Conservation (phyloP, 345 rosid genomes). For the thale cress (Arabidopsis thaliana) region DNA sequence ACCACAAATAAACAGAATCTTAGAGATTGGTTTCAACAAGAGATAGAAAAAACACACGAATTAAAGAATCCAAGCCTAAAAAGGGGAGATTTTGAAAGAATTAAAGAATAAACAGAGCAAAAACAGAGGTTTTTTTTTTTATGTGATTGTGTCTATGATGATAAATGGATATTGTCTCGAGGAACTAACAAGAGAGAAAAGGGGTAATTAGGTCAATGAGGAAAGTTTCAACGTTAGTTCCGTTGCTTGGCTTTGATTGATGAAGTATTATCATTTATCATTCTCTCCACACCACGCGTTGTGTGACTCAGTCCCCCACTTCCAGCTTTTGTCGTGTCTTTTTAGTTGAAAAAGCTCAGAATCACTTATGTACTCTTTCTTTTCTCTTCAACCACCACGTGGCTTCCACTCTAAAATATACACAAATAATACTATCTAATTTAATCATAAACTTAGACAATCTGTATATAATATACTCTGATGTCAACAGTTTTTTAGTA, state of each 20-base stretch:
- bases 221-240: constrained; percentile 33
- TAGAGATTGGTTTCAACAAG: not conserved
- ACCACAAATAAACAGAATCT: not conserved
- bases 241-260: constrained; percentile 25
- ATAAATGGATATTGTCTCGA: constrained; percentile 20
- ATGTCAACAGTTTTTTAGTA: not conserved
- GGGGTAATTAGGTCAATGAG: constrained; percentile 33
- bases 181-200: not conserved
- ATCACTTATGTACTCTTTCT: constrained; percentile 30
- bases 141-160: constrained; percentile 10
- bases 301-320: constrained; percentile 39
- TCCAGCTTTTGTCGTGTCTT: constrained; percentile 34
- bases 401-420: constrained; percentile 26
- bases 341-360: constrained; percentile 18
- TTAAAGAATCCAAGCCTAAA: not conserved
- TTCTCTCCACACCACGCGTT: constrained; percentile 33
- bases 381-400: constrained; percentile 28
- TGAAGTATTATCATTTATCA: not conserved
- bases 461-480: not conserved
- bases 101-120: constrained; percentile 30
- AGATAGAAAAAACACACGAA: not conserved
- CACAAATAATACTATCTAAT: not conserved
- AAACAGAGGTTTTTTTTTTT: constrained; percentile 28
- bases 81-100: not conserved
- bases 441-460: not conserved